Evolutionary conservation across 495 filamentous ascomycete species (phyloP), one percentile per base, ranked within the genome.

Genomic region (Parmelia sp.): DNA sequence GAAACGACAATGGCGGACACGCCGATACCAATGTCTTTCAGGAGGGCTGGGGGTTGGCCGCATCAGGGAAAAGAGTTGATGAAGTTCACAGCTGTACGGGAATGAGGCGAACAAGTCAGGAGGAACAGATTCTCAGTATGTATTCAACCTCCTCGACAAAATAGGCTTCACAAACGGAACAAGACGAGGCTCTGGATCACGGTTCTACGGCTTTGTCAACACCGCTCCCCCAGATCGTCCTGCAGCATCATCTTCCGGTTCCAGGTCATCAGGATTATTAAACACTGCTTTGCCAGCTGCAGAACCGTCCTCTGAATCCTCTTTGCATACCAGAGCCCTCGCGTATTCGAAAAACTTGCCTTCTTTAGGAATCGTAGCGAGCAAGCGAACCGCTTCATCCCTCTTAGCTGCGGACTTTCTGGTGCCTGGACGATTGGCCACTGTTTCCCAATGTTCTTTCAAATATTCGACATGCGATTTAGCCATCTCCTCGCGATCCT

Each of bases 291-390:
- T 44, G 15, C 17, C 40, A 21, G 40, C 15, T 44, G 14, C 21
- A 7, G 15, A 19, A 21, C 5, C 35, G 4, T 44, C 3, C 17
- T 2, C 19, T 4, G 45, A 47, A 25, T 51, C n/a, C 9, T 51
- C 23, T 51, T 27, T 51, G 9, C 45, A 51, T 9, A 15, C 45
- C 79, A 1, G 66, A 62, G 36, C 71, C 45, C 45, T 51, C 45
- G 45, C 14, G 23, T 23, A 19, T 7, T 51, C 23, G 45, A 51
- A 51, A 8, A 51, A 23, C 23, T 51, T 27, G 14, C 45, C 45
- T 3, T 51, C 45, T 14, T 27, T 27, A 29, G 45, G 45, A 51
- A 51, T 27, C 45, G 23, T 27, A 51, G 45, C 45, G 10, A 51
- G 45, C 45, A 27, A 51, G 21, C 56, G 56, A 58, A 17, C 56